Evolutionary conservation across 2,329 filamentous ascomycete genomes (phyloP), one percentile per base, ranked within the genome.

Genomic region (Onygenales sp.): DNA sequence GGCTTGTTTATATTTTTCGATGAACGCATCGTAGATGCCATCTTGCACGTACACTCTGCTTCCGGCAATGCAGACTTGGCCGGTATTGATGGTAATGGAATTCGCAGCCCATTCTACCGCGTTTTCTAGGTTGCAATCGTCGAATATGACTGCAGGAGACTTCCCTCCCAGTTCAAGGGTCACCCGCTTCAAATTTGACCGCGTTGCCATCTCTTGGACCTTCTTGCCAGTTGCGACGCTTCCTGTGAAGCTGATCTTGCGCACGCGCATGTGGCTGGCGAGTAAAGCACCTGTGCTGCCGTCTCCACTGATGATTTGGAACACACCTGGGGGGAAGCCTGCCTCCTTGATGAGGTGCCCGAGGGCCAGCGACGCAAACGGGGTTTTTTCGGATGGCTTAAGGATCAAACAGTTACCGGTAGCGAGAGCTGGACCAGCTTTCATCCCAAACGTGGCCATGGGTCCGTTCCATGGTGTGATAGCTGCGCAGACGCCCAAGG

Each of bases 21-120:
- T 72, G 74, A 94, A 94, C 77, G 89, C 85, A 76, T 94, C 89
- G 76, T 93, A 91, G 72, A 94, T 86, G 57, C 78, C 77, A 66
- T 93, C 88, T 71, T 94, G 88, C 51, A 94, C 89, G 73, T 89
- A 91, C 70, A 94, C 81, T 66, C 89, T 85, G 58, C 86, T 89
- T 61, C 86, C 87, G 57, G 87, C 87, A 67, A 86, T 89, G 75
- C 79, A 81, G 73, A 76, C 79, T 69, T 81, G 79, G 65, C 78
- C 78, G 68, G 80, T 77, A 72, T 81, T 81, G 72, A 75, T 80
- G 72, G 64, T 66, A 45, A 68, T 67, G 53, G 64, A 65, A 17
- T 66, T 66, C 59, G 66, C 65, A 55, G 66, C 63, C 65, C 65
- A 68, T 13, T 63, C 64, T 43, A 69, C 66, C 41, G 69, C 72